Evolutionary conservation across 495 filamentous ascomycete species (phyloP).

Genomic region (Talaromyces liani): DNA sequence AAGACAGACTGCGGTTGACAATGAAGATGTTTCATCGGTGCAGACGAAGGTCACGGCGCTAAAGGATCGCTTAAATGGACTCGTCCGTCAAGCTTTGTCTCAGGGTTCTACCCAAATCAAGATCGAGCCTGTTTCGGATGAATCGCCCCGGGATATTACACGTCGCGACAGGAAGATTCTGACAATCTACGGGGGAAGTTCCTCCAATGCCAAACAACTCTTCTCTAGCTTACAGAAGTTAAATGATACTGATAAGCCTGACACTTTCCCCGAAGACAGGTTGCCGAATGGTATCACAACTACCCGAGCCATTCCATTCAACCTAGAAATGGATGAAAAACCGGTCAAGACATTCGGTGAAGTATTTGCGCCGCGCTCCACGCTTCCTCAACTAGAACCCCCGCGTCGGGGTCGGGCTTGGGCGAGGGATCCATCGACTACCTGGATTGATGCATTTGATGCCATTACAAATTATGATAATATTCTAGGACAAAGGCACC

Average conservation of each 20-base stretch:
- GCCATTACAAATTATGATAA: slow-evolving; percentile 26
- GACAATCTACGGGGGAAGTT: slow-evolving; percentile 60
- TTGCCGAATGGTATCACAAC: slow-evolving; percentile 68
- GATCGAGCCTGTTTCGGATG: slow-evolving; percentile 28
- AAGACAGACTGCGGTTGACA: slow-evolving; percentile 14
- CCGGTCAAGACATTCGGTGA: slow-evolving; percentile 65
- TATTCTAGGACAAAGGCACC: slow-evolving; percentile 32
- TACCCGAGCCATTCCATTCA: slow-evolving; percentile 58
- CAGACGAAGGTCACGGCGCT: slow-evolving; percentile 38
- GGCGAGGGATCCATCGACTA: slow-evolving; percentile 17
- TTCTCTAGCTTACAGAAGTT: slow-evolving; percentile 70
- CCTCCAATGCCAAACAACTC: slow-evolving; percentile 65
- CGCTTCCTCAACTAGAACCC: slow-evolving; percentile 58
- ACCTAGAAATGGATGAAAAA: slow-evolving; percentile 27
- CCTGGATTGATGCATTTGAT: slow-evolving; percentile 39
- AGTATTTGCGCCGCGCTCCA: slow-evolving; percentile 65
- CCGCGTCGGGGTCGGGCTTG: slow-evolving; percentile 38
- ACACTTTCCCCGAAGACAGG: slow-evolving; percentile 49
- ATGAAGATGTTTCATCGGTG: slow-evolving; percentile 21
- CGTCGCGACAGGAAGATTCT: slow-evolving; percentile 52
- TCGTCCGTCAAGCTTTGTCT: slow-evolving; percentile 33
- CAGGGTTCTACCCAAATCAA: slow-evolving; percentile 32
- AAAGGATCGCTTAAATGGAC: slow-evolving; percentile 41
- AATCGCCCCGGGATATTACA: slow-evolving; percentile 21
- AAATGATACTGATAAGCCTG: slow-evolving; percentile 26